Base-by-base conservation (phyloP, 169 alveolate genomes). In the Theileria luwenshuni region DNA sequence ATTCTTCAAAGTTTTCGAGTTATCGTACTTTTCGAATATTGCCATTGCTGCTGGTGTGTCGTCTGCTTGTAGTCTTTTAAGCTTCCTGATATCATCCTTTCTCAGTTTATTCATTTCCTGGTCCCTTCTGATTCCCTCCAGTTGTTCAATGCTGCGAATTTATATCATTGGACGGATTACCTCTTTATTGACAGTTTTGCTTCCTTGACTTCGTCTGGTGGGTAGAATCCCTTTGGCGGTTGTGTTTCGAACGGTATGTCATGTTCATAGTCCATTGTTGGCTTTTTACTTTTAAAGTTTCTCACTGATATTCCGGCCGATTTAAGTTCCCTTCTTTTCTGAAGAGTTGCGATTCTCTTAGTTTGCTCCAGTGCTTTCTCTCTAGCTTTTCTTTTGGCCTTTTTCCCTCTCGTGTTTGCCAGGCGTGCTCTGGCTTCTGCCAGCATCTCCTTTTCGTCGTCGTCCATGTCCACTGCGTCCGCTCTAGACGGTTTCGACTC, bases 401-500 rank as follows among this genome's bases (percentile, higher is more conserved):
- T 98, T 94, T 98, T 98, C 32, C 99, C 99, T 60, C 97, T 93
- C 1, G 99, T 98, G 91, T 98, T 98, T 13, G 99, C 99, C 69
- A 98, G 95, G 83, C 99, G 94, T 23, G 99, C 99, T 58, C 99
- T 92, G 17, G 99, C 99, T 79, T 96, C 99, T 47, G 96, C 96
- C 12, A 97, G 92, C 99, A 98, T 98, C 88, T 98, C 99, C 84
- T 97, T 98, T 85, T 98, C 99, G 70, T 98, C 99, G 75, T 98
- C 99, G 76, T 98, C 99, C 97, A 96, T 92, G 75, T 96, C 98
- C 15, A 96, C 95, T 1, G 98, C 96, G 85, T 96, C 99, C 7
- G 99, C 99, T 43, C 97, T 90, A 8, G 99, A 96, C 15, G 99
- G 99, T 71, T 94, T 97, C n/a, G 99, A 94, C 83, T 98, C 99